phyloP scores from a whole-genome alignment of 768 basidiomycete species.

The Exidia glandulosa region DNA sequence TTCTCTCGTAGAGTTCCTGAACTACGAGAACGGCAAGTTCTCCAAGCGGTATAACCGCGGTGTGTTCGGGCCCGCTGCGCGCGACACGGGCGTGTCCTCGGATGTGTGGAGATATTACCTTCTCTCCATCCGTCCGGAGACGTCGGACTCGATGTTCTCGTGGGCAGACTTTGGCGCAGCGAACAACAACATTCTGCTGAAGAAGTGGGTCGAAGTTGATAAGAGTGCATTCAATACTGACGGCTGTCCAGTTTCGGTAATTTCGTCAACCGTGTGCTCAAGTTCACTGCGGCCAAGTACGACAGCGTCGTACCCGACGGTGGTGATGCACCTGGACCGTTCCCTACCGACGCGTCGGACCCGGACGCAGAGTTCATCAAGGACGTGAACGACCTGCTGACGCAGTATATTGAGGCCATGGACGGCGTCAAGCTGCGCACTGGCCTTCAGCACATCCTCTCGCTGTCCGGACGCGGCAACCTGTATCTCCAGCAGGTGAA shows the following conservation, averaged over 20 bases:
- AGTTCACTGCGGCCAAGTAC: constrained; percentile 84
- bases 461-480: constrained; percentile 80
- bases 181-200: constrained; percentile 87
- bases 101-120: constrained; percentile 98
- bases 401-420: constrained; percentile 78
- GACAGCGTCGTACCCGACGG: constrained; percentile 72
- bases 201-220: constrained; percentile 50
- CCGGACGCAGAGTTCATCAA: constrained; percentile 65
- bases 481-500: constrained; percentile 88
- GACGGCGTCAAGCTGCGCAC: constrained; percentile 82
- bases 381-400: constrained; percentile 67
- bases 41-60: constrained; percentile 95
- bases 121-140: constrained; percentile 85
- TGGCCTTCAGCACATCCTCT: constrained; percentile 84
- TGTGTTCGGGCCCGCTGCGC: constrained; percentile 91
- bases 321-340: constrained; percentile 53
- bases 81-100: constrained; percentile 83
- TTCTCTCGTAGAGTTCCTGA: constrained; percentile 67
- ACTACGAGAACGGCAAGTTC: constrained; percentile 98
- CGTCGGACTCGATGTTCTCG: constrained; percentile 89
- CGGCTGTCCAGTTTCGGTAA: constrained; percentile 68
- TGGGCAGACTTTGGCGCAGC: constrained; percentile 90
- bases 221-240: not conserved
- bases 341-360: constrained; percentile 42
- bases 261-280: constrained; percentile 89